Base-by-base conservation (phyloP, 2,329 filamentous ascomycete species). In the Ophiostoma himal-ulmi region DNA sequence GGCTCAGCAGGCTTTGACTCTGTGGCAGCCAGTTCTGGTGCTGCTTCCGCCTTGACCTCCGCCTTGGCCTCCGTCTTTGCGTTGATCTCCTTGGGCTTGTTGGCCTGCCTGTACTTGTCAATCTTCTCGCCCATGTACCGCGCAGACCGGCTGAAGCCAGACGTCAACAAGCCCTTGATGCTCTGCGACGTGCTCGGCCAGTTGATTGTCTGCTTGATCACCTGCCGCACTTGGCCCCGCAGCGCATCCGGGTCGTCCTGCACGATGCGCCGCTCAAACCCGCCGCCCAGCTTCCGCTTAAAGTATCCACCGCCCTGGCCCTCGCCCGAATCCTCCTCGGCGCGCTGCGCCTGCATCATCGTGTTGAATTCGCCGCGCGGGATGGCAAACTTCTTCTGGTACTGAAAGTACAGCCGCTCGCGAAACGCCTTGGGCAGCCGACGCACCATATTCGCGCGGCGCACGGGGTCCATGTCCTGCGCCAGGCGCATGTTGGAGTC, bases 391-490 rank as follows among this genome's bases (percentile, higher is more conserved):
- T 96, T 94, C 78, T 90, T 89, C 79, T 97, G 94, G 79, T 97
- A 99, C 76, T 94, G 89, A 79, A 97, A 97, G 81, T 99, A 99
- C 0, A 99, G 83, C 71, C 93, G 94, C 69, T 91, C 88, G 52
- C 95, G 88, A 84, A 99, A 98, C 6, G 89, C 85, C 75, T 91
- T 90, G 4, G 95, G 95, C 13, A 99, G 83, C 14, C 95, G 90
- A 5, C 95, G 89, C 11, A 99, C 94, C 92, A 99, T 99, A 80
- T 99, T 99, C 22, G 92, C 93, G 71, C 95, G 89, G 76, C 91
- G 93, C 71, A 92, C 82, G 0, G 94, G 92, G 76, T 97, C 92
- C 93, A 98, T 96, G 76, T 98, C 93, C 79, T 99, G 95, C 60
- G 85, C 84, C 26, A 99, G 83, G 20, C 82, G 84, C 74, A 92